phyloP scores from a whole-genome alignment of 108 stramenopile genomes.

The Nitzschia putrida region DNA sequence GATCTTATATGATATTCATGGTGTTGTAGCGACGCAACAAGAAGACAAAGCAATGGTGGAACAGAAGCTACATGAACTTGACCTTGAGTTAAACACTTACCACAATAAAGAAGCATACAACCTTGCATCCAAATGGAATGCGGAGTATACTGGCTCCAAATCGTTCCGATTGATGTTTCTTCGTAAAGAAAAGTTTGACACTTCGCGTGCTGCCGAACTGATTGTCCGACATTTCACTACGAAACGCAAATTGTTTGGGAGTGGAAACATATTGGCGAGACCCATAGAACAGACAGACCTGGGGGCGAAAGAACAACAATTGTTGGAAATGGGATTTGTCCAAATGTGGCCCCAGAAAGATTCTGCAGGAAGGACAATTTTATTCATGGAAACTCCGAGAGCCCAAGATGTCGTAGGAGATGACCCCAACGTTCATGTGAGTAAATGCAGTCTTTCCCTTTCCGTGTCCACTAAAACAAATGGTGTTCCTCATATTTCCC shows the following conservation, averaged over 20 bases:
- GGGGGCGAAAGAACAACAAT: neutral
- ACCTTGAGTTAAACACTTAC: neutral
- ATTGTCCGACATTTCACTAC: slow-evolving; percentile 23
- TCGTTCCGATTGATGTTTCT: slow-evolving; percentile 45
- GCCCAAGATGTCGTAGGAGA: neutral
- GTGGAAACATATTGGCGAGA: neutral
- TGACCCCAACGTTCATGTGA: neutral
- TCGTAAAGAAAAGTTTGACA: slow-evolving; percentile 42
- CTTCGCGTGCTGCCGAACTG: slow-evolving; percentile 18
- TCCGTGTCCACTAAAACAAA: neutral
- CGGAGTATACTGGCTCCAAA: neutral
- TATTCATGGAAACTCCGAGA: neutral
- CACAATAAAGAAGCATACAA: neutral
- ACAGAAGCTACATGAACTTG: slow-evolving; percentile 7
- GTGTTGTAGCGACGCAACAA: slow-evolving; percentile 3
- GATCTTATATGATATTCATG: slow-evolving; percentile 30
- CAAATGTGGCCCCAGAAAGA: neutral
- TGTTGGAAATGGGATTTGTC: neutral
- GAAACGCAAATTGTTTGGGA: neutral
- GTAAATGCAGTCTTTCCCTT: neutral
- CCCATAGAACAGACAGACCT: neutral
- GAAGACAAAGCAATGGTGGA: slow-evolving; percentile 8
- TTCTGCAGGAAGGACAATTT: neutral
- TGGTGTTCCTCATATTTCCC: too few species aligned
- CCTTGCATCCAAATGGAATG: neutral